Base-by-base conservation (phyloP, 225 moss, liverwort and hornwort genomes). In the Sphagnum contortum region DNA sequence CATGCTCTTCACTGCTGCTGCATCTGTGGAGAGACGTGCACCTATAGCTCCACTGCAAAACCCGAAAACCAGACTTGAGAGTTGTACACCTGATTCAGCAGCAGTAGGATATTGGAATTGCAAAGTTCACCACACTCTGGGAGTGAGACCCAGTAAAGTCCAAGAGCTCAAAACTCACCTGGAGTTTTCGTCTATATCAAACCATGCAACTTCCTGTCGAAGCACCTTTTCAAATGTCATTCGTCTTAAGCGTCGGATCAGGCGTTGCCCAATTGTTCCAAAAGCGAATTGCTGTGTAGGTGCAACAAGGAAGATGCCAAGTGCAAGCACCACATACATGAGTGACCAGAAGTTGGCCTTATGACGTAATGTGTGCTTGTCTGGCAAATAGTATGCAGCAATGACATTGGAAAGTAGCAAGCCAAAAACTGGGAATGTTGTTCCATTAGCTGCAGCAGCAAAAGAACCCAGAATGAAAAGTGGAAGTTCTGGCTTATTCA, bases 151-250 rank as follows among this genome's bases (percentile, higher is more conserved):
- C 14, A 57, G 44, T 50, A 57, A 12, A 57, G 44, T 9, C 13
- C 57, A 48, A 2, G 3, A 29, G 50, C 5, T 9, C 57, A 29
- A 14, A 59, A 59, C 75, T n/a, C 55, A 91, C 96, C 96, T 92
- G 57, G 85, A 67, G 55, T 92, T 87, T 0, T 79, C 77, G 48
- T 88, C 81, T 48, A 84, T 77, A 48, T 96, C 96, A 69, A 96
- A 96, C 88, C 90, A 96, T 55, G 80, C 77, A 59, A 96, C 85
- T 77, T 96, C 96, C 72, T 90, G 88, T 55, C 77, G 66, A 66
- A 96, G 64, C 54, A 92, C 66, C 70, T 75, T 88, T 14, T 85
- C 92, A 9, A 90, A 89, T 50, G 90, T 83, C 3, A 83, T 45
- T 49, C 80, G 74, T 50, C 96, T 83, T 11, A 96, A 66, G 12